These are phyloP conservation scores for Colletotrichum euphorbiae DNA, from an alignment of 2,329 filamentous ascomycete genomes.

Conservation along the genomic window DNA sequence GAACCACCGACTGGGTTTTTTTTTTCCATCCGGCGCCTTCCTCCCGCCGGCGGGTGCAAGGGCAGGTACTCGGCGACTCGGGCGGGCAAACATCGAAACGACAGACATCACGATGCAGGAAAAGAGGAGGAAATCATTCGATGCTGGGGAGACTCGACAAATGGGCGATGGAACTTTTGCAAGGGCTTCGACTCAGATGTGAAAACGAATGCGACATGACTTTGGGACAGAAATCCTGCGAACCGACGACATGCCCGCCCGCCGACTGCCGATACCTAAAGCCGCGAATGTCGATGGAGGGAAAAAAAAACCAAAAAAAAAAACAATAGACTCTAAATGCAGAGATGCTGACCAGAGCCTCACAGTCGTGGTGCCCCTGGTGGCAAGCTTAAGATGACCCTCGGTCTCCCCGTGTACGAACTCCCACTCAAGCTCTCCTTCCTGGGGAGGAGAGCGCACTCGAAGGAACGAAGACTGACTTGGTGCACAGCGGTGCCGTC, in stretches of 20 bases:
- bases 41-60: constrained; percentile 36
- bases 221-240: constrained; percentile 13
- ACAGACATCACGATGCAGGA: constrained; percentile 20
- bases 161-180: neutral
- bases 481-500: constrained; percentile 84
- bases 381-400: constrained; percentile 99
- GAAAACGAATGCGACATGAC: neutral
- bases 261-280: constrained; percentile 20
- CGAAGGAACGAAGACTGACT: constrained; percentile 25
- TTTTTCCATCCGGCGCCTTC: constrained; percentile 20
- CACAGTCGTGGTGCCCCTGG: constrained; percentile 88
- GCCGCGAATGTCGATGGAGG: constrained; percentile 20
- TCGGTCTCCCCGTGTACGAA: constrained; percentile 99
- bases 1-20: constrained; percentile 16
- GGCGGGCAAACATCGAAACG: constrained; percentile 29
- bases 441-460: constrained; percentile 19
- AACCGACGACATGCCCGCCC: constrained; percentile 8
- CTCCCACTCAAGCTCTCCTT: constrained; percentile 15
- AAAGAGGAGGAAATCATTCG: constrained; percentile 19
- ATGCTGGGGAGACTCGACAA: neutral
- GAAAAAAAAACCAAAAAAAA: neutral
- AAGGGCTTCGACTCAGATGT: neutral
- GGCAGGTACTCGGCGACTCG: constrained; percentile 21
- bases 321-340: constrained; percentile 42
- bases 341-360: constrained; percentile 48